Evolutionary conservation across 768 basidiomycete species (phyloP), one percentile per base, ranked within the genome.

Genomic region (Hericium coralloides): DNA sequence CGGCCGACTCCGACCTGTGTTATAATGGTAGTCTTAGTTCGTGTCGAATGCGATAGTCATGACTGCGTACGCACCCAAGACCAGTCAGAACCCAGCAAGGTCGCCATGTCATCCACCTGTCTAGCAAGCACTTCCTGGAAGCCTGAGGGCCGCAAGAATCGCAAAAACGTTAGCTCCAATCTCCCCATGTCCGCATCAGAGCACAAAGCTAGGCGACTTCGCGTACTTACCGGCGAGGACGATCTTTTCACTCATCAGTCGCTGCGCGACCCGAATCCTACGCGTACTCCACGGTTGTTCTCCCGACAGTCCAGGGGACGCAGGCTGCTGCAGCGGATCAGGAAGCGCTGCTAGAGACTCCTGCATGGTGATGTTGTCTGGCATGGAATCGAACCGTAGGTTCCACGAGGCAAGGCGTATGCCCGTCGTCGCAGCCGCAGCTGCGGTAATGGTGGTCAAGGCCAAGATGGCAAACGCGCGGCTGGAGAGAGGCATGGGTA

Each of bases 231-330:
- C 74, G 18, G 73, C 69, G n/a, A 81, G 60, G 25, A 69, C 69
- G 22, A 75, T 64, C 1, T 67, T 69, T 53, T 76, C 74, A 37
- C 68, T 70, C 20, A 76, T 61, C 17, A 81, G 63, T 15, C 75
- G 66, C 64, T 78, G 71, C 17, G 76, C 76, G 9, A 82, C 76
- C 48, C 71, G 69, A 56, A 81, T 66, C 36, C 81, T 69, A 12
- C 81, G 65, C 9, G 71, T 70, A 55, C 80, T 81, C 81, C 81
- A 82, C 2, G 80, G 80, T 60, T 75, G 73, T 63, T 83, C 81
- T 2, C 70, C 73, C 0, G 58, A 68, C 38, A 68, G 55, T 12
- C 59, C 58, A 5, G 68, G 59, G 60, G 69, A 79, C 2, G 57
- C 57, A 18, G 74, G 72, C 37, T 68, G 64, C 12, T 59, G 53